Evolutionary conservation across 306 rosid species (phyloP), one percentile per base, ranked within the genome.

Genomic region (Malus orientalis): DNA sequence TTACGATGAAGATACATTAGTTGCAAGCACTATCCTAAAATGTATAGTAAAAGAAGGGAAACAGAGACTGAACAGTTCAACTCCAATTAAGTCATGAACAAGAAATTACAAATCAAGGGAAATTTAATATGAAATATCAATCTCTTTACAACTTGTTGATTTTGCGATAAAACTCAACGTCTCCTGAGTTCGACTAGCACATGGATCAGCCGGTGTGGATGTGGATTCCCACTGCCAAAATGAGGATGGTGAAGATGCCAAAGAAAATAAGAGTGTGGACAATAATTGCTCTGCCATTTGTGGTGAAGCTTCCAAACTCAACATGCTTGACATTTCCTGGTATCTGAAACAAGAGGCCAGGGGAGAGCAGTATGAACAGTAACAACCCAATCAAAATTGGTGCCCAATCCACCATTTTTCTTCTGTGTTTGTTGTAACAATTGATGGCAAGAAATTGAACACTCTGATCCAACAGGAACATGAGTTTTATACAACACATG

Each of bases 341-440:
- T 10, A 89, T 49, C 83, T 83, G 93, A 42, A 89, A 84, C 3
- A 89, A 80, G 22, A 86, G 83, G 1, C 93, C 93, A 0, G 93
- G 93, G 23, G 93, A 89, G 44, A 86, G 87, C 23, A 89, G 74
- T 25, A 89, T 54, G 89, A 86, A 89, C 10, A 89, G 53, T 38
- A 89, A 23, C 18, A 76, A 77, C 57, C 87, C 93, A 4, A 89
- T 14, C 2, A 84, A 25, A 59, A 86, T 45, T 19, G 93, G 93
- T 20, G 86, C 90, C 93, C 93, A 89, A 38, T 89, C 90, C 80
- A 82, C 14, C 87, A 86, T 88, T 63, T 42, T 70, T 71, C 57
- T 33, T 67, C 23, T 11, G 7, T 64, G 22, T 44, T 51, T 16
- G 8, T 15, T 51, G 20, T 15, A 51, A 51, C 18, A 51, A 51